phyloP scores from a whole-genome alignment of 495 filamentous ascomycete species.

The Apiosordaria backusii region DNA sequence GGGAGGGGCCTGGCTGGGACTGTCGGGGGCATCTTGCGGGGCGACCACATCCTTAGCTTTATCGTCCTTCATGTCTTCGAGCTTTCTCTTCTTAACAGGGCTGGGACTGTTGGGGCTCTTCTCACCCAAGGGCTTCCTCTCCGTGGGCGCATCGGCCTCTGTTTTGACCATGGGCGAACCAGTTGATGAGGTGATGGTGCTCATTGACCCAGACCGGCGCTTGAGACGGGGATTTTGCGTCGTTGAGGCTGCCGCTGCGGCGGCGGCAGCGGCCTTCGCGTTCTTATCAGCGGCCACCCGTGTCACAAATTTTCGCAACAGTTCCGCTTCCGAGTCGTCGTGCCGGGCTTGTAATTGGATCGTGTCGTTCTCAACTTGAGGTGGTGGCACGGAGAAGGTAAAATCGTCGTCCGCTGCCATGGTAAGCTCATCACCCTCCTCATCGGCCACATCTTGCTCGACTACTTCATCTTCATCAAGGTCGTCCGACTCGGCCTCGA shows the following conservation, averaged over 20 bases:
- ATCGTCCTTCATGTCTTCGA: constrained; percentile 21
- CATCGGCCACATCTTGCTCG: constrained; percentile 20
- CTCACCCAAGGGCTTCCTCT: constrained; percentile 37
- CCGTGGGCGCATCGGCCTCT: constrained; percentile 29
- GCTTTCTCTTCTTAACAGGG: constrained; percentile 36
- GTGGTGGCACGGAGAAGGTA: constrained; percentile 11
- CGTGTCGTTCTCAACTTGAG: constrained; percentile 23
- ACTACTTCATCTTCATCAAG: constrained; percentile 19
- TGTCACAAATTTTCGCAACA: constrained; percentile 45
- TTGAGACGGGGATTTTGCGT: constrained; percentile 22
- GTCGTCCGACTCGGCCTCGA: constrained; percentile 9
- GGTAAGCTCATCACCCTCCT: constrained; percentile 15
- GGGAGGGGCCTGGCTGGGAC: constrained; percentile 16
- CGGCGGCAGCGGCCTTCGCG: constrained; percentile 33
- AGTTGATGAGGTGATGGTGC: constrained; percentile 24
- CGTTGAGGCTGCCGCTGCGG: constrained; percentile 18
- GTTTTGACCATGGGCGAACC: constrained; percentile 30
- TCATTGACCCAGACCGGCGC: constrained; percentile 26
- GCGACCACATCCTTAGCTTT: constrained; percentile 11
- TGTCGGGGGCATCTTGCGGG: constrained; percentile 5
- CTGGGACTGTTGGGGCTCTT: constrained; percentile 40
- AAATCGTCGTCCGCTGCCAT: constrained; percentile 25
- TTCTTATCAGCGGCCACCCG: constrained; percentile 45
- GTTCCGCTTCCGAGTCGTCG: constrained; percentile 42
- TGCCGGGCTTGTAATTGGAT: constrained; percentile 25